Conservation (phyloP, 805 yeast species). For the Wickerhamomyces alni region DNA sequence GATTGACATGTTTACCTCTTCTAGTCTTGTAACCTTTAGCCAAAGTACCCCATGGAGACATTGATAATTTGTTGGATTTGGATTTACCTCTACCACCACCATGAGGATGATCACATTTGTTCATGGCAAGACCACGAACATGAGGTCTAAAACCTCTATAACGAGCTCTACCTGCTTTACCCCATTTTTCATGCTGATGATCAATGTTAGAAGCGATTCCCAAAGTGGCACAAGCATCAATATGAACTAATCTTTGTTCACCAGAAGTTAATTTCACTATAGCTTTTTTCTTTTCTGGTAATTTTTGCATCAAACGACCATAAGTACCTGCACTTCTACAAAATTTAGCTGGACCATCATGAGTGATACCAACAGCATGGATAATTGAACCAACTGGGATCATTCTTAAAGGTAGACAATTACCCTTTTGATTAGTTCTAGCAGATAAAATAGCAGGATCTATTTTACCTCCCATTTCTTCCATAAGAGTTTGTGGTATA, state of each 20-base stretch:
- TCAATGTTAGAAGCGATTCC: slow-evolving; percentile 92
- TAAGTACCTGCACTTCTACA: slow-evolving; percentile 94
- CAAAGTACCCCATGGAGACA: slow-evolving; percentile 93
- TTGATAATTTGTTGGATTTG: slow-evolving; percentile 89
- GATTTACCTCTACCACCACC: slow-evolving; percentile 99
- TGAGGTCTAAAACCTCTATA: slow-evolving; percentile 90
- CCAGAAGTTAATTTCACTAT: slow-evolving; percentile 82
- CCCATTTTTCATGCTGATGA: slow-evolving; percentile 82
- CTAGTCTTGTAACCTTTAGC: slow-evolving; percentile 95
- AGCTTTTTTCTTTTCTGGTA: slow-evolving; percentile 65
- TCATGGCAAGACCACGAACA: slow-evolving; percentile 98
- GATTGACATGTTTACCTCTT: slow-evolving; percentile 80
- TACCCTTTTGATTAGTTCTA: slow-evolving; percentile 86
- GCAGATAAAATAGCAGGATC: slow-evolving; percentile 90
- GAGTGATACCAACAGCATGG: slow-evolving; percentile 78
- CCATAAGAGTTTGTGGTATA: slow-evolving; percentile 65
- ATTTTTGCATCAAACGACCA: slow-evolving; percentile 79
- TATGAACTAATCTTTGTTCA: slow-evolving; percentile 83
- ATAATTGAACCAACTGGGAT: slow-evolving; percentile 91
- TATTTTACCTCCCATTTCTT: slow-evolving; percentile 84
- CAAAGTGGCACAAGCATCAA: slow-evolving; percentile 87
- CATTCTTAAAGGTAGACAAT: slow-evolving; percentile 88
- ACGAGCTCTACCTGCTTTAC: slow-evolving; percentile 95
- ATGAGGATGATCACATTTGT: slow-evolving; percentile 94
- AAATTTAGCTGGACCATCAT: slow-evolving; percentile 75